phyloP scores from a whole-genome alignment of 2,329 filamentous ascomycete species.

The Fusarium setosum region DNA sequence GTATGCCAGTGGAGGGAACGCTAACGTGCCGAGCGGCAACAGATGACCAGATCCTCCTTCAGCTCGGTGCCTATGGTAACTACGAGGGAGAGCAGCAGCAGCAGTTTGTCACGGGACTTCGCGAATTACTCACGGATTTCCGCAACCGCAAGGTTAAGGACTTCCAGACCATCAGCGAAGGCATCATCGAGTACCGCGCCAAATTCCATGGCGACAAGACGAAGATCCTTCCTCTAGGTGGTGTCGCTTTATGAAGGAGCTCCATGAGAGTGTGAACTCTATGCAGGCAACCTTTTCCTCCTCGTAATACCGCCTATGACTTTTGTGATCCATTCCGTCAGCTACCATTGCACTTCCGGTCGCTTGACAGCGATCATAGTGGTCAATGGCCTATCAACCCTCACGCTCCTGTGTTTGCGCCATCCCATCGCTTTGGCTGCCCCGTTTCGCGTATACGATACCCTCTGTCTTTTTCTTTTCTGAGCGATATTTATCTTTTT shows the following conservation, averaged over 20 bases:
- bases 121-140: conserved; percentile 69
- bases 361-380: conserved; percentile 1
- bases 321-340: conserved; percentile 15
- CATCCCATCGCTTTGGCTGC: conserved; percentile 4
- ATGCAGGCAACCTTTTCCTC: conserved; percentile 6
- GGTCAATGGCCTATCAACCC: conserved; percentile 2
- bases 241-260: conserved; percentile 51
- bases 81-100: conserved; percentile 70
- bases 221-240: conserved; percentile 70
- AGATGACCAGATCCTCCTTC: conserved; percentile 81
- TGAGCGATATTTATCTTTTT: background rate
- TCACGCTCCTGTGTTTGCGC: background rate
- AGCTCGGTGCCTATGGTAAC: conserved; percentile 75
- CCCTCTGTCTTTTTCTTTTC: conserved; percentile 19
- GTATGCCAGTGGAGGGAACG: conserved; percentile 51
- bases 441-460: conserved; percentile 23
- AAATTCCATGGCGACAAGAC: conserved; percentile 73
- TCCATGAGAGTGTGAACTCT: background rate
- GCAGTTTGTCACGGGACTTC: conserved; percentile 72
- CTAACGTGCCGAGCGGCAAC: conserved; percentile 57
- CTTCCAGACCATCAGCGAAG: conserved; percentile 73
- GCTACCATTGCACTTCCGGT: conserved; percentile 39
- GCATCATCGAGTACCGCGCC: conserved; percentile 75
- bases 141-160: conserved; percentile 71
- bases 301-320: conserved; percentile 29